Conservation (phyloP, 352 stramenopile genomes). For the Aphanomyces invadans region DNA sequence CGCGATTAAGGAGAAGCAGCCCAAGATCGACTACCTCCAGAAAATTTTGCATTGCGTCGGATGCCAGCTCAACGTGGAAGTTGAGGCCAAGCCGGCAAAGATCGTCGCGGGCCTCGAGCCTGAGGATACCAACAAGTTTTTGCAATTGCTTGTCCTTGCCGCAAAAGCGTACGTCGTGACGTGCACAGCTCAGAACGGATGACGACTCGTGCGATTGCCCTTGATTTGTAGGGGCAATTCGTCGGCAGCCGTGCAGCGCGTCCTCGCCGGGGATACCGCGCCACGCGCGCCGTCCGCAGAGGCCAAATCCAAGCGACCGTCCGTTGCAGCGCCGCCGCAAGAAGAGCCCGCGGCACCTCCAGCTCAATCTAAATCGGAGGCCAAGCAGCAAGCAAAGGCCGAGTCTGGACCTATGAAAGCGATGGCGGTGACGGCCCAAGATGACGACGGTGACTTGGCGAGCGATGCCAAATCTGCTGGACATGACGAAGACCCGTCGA, state of each 20-base stretch:
- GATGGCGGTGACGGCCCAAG: slow-evolving; percentile 38
- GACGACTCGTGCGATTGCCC: no score
- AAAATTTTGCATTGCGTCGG: slow-evolving; percentile 89
- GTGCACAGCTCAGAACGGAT: no score
- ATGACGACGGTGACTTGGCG: slow-evolving; percentile 50
- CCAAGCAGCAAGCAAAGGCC: slow-evolving; percentile 27
- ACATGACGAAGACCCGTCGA: slow-evolving; percentile 24
- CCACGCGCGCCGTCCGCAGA: neutral
- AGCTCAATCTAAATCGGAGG: slow-evolving; percentile 24
- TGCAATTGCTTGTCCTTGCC: slow-evolving; percentile 85
- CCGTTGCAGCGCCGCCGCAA: neutral
- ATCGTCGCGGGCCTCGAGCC: slow-evolving; percentile 90
- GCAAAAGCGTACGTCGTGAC: slow-evolving; percentile 30
- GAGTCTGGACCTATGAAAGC: slow-evolving; percentile 42
- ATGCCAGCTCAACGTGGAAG: slow-evolving; percentile 74
- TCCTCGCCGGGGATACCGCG: slow-evolving; percentile 33
- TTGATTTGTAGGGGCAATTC: slow-evolving; percentile 45
- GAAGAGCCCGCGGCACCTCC: slow-evolving; percentile 25
- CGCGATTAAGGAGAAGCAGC: slow-evolving; percentile 89
- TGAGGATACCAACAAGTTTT: slow-evolving; percentile 90
- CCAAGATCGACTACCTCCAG: slow-evolving; percentile 86
- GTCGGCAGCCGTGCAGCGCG: slow-evolving; percentile 54
- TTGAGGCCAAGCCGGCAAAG: slow-evolving; percentile 84
- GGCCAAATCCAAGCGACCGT: slow-evolving; percentile 14
- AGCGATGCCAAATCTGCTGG: slow-evolving; percentile 1